Evolutionary conservation across 2,329 filamentous ascomycete genomes (phyloP).

Genomic region (Microdochium bolleyi): DNA sequence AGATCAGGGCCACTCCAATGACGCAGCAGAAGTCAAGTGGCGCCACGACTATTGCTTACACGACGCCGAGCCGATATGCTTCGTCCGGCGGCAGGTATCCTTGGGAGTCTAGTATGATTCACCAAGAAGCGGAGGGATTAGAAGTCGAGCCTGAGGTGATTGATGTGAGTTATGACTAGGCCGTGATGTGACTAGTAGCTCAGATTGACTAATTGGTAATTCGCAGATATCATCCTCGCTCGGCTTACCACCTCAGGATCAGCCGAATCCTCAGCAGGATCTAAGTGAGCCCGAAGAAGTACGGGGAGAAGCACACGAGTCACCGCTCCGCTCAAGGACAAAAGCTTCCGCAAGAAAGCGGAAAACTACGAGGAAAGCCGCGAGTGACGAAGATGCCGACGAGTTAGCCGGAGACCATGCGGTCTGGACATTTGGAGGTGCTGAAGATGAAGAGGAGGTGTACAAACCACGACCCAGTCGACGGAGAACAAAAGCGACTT

Average conservation of each 20-base stretch:
- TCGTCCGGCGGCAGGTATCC: conserved; percentile 18
- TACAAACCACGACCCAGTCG: conserved; percentile 12
- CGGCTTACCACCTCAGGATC: conserved; percentile 11
- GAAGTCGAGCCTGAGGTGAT: conserved; percentile 4
- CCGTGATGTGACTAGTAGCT: background rate
- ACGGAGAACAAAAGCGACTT: conserved; percentile 5
- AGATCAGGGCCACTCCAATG: background rate
- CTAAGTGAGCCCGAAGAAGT: conserved; percentile 2
- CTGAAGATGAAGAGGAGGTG: conserved; percentile 6
- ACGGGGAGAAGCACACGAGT: conserved; percentile 1
- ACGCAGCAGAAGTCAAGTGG: conserved; percentile 16
- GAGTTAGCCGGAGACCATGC: conserved; percentile 13
- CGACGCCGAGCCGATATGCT: conserved; percentile 20
- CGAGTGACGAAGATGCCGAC: conserved; percentile 14
- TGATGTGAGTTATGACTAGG: conserved; percentile 10
- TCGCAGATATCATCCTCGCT: conserved; percentile 17
- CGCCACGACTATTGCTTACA: conserved; percentile 19
- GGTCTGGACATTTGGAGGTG: conserved; percentile 5
- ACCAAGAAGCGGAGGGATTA: conserved; percentile 5
- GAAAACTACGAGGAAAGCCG: conserved; percentile 8
- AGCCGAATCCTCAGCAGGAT: conserved; percentile 3
- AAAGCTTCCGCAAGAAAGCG: conserved; percentile 5
- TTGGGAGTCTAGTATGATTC: conserved; percentile 12
- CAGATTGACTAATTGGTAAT: conserved; percentile 4
- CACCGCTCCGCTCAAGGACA: conserved; percentile 1